Evolutionary conservation across 2,329 filamentous ascomycete genomes (phyloP).

Genomic region (Karstenula rhodostoma): DNA sequence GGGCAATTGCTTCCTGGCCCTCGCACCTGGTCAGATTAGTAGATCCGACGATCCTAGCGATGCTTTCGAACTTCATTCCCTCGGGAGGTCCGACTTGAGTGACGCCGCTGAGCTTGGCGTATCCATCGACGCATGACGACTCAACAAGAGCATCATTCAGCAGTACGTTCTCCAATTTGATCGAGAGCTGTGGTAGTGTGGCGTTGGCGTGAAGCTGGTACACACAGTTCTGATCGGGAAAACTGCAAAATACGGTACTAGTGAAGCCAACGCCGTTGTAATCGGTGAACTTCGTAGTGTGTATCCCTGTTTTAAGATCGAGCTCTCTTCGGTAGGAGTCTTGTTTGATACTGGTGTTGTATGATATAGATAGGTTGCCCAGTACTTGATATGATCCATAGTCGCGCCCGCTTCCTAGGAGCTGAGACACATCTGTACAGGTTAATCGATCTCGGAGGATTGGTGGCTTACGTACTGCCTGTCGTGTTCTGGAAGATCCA

Average conservation of each 20-base stretch:
- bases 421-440: neutral
- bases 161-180: constrained; percentile 56
- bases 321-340: constrained; percentile 50
- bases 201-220: constrained; percentile 42
- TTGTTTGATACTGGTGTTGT: neutral
- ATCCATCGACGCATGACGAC: constrained; percentile 40
- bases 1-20: constrained; percentile 20
- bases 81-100: constrained; percentile 52
- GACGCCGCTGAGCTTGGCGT: constrained; percentile 14
- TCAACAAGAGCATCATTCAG: constrained; percentile 24
- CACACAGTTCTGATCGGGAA: constrained; percentile 53
- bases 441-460: neutral
- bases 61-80: constrained; percentile 57
- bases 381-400: constrained; percentile 60
- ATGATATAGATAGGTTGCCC: constrained; percentile 55
- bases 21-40: constrained; percentile 23
- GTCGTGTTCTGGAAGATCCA: neutral
- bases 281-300: constrained; percentile 36
- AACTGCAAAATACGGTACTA: constrained; percentile 56
- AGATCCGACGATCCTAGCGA: constrained; percentile 41
- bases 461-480: neutral
- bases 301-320: constrained; percentile 55
- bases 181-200: constrained; percentile 45
- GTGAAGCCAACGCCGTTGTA: constrained; percentile 42
- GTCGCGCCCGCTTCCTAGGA: constrained; percentile 50